Base-by-base conservation (phyloP, 1,139 yeast genomes). In the Geotrichum restrictum region DNA sequence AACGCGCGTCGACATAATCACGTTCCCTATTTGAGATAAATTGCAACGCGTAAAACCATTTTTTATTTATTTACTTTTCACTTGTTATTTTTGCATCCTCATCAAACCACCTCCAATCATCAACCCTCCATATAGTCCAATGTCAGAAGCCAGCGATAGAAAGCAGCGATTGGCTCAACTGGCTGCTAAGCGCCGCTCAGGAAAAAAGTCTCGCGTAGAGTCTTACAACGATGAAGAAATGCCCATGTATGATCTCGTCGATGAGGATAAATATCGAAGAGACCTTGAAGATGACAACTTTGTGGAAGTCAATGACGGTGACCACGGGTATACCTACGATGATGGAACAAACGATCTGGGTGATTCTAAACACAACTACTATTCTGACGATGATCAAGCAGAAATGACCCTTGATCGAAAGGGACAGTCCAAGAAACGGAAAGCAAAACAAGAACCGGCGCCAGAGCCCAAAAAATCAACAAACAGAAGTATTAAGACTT, bases 321-420 rank as follows among this genome's bases (percentile, higher is more conserved):
- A 55, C 40, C 52, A 50, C 31, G 51, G 52, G 16, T 55, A 55
- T 29, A 36, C 52, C 2, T 48, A 49, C 14, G 51, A 52, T 19
- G 54, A 55, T 16, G 55, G 55, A 4, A 52, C 53, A 21, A 52
- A 55, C 31, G 57, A 54, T 31, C 49, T 54, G 5, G 57, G 57
- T 13, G 55, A 53, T 37, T 18, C 42, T 2, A 40, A 44, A 13
- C 45, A 48, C 36, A 41, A 46, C 29, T 41, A 54, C 45, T 49
- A 48, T 24, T 50, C 68, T 18, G 57, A 62, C 2, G 67, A 71
- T 47, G 67, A 71, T 2, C 65, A 71, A 33, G 72, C 78, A 44
- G 78, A 77, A 59, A 81, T 77, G 59, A 76, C 77, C 45, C 63
- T 78, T 33, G 72, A 70, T 56, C 80, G 41, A 61, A n/a, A 29